Conservation (phyloP, 192 early-diverging fungal genomes). For the Coemansia sp. region DNA sequence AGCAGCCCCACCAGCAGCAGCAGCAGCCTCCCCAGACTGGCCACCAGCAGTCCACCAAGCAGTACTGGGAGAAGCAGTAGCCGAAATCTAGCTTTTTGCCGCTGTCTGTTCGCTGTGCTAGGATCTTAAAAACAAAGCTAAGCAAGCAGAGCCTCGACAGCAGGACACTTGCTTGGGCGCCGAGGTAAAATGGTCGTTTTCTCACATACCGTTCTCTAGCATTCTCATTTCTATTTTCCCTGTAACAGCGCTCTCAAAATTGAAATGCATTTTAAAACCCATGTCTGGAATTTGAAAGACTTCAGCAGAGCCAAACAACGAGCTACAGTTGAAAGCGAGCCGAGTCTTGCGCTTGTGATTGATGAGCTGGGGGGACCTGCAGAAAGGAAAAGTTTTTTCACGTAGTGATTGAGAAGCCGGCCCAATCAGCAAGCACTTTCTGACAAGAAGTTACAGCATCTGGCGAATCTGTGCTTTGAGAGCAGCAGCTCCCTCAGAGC, state of each 20-base stretch:
- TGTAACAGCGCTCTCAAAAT: background rate
- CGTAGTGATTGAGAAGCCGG: background rate
- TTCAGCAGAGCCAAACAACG: background rate
- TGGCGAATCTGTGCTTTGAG: background rate
- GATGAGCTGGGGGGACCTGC: background rate
- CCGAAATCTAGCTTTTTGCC: background rate
- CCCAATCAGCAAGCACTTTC: background rate
- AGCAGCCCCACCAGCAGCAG: conserved; percentile 22
- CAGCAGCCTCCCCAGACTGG: conserved; percentile 25
- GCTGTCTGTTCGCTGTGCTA: background rate
- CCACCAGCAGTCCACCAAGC: conserved; percentile 38
- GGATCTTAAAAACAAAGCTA: background rate
- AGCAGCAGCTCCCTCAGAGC: too few species aligned
- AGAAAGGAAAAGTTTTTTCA: background rate
- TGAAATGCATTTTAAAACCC: background rate
- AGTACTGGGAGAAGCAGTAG: conserved; percentile 51
- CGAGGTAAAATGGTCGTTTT: too few species aligned
- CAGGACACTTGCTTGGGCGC: too few species aligned
- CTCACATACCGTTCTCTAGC: background rate
- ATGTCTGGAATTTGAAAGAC: background rate
- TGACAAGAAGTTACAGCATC: background rate
- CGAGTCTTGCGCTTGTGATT: background rate
- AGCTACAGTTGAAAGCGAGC: background rate
- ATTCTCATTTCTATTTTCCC: background rate
- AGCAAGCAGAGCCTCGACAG: too few species aligned